Percentiles rank a stretch among this genome's conserved stretches.
Conservation (phyloP, 768 basidiomycete species). For the Tulasnella sp. region DNA sequence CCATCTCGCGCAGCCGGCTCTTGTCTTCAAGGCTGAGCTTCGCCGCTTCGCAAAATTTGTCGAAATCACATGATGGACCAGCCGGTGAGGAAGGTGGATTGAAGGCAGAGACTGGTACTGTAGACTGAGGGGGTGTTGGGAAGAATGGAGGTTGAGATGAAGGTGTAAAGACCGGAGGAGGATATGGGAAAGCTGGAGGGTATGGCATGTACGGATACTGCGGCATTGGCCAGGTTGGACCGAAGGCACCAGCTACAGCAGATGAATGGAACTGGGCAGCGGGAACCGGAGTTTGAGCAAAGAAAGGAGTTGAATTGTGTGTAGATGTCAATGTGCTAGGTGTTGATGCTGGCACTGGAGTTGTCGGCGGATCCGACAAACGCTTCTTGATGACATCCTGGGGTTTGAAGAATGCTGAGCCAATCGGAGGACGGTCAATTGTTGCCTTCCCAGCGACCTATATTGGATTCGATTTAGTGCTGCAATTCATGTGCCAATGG, state of each 20-base stretch:
- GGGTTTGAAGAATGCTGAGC: neutral
- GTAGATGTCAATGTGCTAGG: neutral
- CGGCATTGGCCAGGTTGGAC: neutral
- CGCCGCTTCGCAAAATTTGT: neutral
- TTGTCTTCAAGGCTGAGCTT: neutral
- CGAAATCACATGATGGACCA: neutral
- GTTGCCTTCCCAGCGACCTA: neutral
- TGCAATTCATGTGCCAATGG: neutral
- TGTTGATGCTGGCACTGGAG: neutral
- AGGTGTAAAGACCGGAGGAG: neutral
- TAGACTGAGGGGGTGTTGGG: neutral
- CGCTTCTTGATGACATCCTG: neutral
- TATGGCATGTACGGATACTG: neutral
- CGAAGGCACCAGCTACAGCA: neutral
- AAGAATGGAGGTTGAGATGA: neutral
- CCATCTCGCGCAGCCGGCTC: neutral
- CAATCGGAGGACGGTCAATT: neutral
- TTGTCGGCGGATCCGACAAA: neutral
- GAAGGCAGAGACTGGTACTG: neutral
- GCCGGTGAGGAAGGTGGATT: neutral
- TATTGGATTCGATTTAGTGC: neutral
- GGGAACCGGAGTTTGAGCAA: neutral
- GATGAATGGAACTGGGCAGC: neutral
- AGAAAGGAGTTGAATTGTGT: neutral
- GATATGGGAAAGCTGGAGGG: neutral